These are phyloP conservation scores for Diophrys appendiculata DNA, from an alignment of 73 alveolate species.

Conservation along the genomic window DNA sequence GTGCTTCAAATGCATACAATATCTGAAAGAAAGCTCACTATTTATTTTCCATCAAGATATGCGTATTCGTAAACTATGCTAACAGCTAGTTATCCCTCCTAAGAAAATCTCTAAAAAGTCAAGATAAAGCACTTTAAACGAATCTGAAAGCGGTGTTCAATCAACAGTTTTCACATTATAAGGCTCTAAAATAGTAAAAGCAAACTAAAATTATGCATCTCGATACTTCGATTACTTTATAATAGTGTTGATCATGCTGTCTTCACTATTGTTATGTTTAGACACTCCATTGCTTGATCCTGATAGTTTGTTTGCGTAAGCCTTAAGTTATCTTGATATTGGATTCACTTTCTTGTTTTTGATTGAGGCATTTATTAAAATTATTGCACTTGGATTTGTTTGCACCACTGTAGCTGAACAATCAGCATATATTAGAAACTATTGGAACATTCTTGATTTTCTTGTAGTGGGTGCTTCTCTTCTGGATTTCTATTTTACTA, in stretches of 20 bases:
- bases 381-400: conserved; percentile 25
- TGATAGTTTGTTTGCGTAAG: not conserved
- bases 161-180: too few relatives aligned
- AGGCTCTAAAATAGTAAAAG: too few relatives aligned
- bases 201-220: too few relatives aligned
- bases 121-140: too few relatives aligned
- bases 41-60: not conserved
- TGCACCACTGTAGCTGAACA: not conserved
- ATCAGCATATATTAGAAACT: not conserved
- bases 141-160: too few relatives aligned
- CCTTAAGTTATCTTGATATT: not conserved
- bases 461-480: conserved; percentile 19
- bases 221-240: too few relatives aligned
- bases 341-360: conserved; percentile 14
- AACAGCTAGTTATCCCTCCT: not conserved
- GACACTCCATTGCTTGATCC: conserved; percentile 11
- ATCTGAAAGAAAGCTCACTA: conserved; percentile 9
- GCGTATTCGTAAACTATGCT: not conserved
- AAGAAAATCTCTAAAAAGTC: too few relatives aligned
- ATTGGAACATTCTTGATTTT: conserved; percentile 34
- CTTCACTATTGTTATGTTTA: conserved; percentile 7
- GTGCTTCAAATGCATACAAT: too few relatives aligned
- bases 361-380: conserved; percentile 8
- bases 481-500: conserved; percentile 10
- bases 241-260: not conserved